Evolutionary conservation across 805 yeast species (phyloP).

Genomic region (Saturnispora dispora): DNA sequence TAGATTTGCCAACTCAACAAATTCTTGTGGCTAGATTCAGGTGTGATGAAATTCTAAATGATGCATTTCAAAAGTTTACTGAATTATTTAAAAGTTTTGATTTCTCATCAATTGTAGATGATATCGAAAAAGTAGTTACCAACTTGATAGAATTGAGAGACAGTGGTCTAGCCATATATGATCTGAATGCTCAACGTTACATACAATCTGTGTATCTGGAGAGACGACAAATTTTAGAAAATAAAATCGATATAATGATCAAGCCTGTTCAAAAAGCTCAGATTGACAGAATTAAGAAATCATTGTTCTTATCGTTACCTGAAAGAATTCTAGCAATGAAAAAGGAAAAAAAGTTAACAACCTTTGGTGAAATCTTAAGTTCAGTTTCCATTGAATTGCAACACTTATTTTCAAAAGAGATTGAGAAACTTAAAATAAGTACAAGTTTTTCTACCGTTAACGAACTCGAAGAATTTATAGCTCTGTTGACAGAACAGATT

Average conservation of each 20-base stretch:
- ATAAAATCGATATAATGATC: constrained; percentile 40
- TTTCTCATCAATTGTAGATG: constrained; percentile 21
- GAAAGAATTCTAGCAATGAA: constrained; percentile 18
- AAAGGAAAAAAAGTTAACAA: constrained; percentile 16
- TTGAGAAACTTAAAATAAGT: constrained; percentile 27
- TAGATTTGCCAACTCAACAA: constrained; percentile 95
- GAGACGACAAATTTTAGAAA: constrained; percentile 42
- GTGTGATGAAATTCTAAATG: constrained; percentile 77
- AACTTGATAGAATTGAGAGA: constrained; percentile 36
- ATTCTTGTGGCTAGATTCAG: constrained; percentile 88
- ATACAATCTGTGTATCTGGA: constrained; percentile 55
- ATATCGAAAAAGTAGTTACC: constrained; percentile 32
- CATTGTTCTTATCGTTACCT: constrained; percentile 26
- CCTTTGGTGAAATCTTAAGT: constrained; percentile 20
- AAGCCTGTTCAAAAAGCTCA: constrained; percentile 35
- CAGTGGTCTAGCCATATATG: constrained; percentile 46
- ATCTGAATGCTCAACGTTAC: constrained; percentile 69
- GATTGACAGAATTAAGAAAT: constrained; percentile 30
- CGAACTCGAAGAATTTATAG: constrained; percentile 16
- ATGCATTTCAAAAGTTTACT: constrained; percentile 39
- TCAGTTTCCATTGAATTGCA: constrained; percentile 16
- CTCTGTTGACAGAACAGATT: neutral
- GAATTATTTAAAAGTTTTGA: constrained; percentile 23
- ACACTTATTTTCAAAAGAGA: constrained; percentile 24
- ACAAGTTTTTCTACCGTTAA: constrained; percentile 26